Evolutionary conservation across 2,329 filamentous ascomycete species (phyloP), one percentile per base, ranked within the genome.

Genomic region (Penicillium sp.): DNA sequence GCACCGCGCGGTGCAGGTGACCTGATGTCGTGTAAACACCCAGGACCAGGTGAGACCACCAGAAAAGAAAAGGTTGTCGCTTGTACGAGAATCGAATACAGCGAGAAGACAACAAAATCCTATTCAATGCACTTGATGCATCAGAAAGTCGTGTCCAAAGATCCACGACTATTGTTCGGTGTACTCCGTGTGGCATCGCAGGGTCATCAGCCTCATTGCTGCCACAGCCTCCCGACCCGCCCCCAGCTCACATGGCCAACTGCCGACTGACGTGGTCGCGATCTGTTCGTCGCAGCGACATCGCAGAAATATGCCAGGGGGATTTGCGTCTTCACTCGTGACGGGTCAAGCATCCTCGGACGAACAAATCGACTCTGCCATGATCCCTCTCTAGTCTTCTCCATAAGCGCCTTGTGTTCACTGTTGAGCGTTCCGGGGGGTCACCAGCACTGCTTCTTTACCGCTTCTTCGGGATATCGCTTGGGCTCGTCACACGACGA

Each of bases 401-500:
- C 28, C 19, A 37, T 43, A 54, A 33, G 52, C 52, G 52, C 52
- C 37, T 42, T 43, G 16, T 54, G 4, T 25, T 16, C 19, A 42
- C 7, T 30, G 28, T 10, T 19, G 40, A 33, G 35, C 11, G 26
- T 35, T 19, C 45, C 26, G 37, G 26, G 26, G 52, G 52, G 40
- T 54, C 52, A 43, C 52, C 26, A 43, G 37, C 25, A 33, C 49
- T 59, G 30, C 14, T 35, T 54, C 54, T 57, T 56, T 63, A 59
- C 59, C 58, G 52, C 65, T 55, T 35, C 30, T 62, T 62, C 55
- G 57, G 65, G 56, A 35, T 55, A 59, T 55, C 56, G 43, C 51
- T 61, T 63, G 58, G 33, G 37, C 33, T 52, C 35, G 61, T 70
- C 65, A 68, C 66, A 68, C 63, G 65, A 68, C 60, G 52, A 58